Evolutionary conservation across 768 basidiomycete genomes (phyloP).

Genomic region (Tulasnella sp.): DNA sequence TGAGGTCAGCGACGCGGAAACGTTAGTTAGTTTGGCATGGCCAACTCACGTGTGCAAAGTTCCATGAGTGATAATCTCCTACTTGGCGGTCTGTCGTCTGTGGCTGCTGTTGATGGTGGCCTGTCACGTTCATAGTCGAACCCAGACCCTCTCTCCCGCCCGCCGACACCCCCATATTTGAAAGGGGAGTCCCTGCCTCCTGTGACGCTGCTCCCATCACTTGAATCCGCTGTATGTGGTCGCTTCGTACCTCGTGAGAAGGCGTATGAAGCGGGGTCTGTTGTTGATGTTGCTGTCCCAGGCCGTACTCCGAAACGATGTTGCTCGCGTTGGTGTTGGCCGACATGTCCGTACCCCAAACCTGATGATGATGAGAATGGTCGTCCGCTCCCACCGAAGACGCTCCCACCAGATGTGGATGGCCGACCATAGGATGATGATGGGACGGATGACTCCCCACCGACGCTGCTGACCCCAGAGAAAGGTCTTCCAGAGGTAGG

Average conservation of each 20-base stretch:
- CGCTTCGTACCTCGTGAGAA: slow-evolving; percentile 15
- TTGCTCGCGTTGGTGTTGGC: no score
- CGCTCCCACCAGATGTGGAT: slow-evolving; percentile 8
- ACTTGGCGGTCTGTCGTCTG: slow-evolving; percentile 11
- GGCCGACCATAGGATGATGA: slow-evolving; percentile 7
- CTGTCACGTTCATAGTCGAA: background rate
- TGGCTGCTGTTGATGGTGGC: slow-evolving; percentile 1
- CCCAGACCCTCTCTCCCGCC: slow-evolving; percentile 6
- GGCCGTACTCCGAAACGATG: background rate
- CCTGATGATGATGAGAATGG: slow-evolving; percentile 8
- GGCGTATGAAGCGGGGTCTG: slow-evolving; percentile 16
- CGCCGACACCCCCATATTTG: background rate
- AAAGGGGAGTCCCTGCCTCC: slow-evolving; percentile 2
- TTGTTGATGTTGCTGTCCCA: slow-evolving; percentile 12
- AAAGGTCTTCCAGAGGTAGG: slow-evolving; percentile 15
- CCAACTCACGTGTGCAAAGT: slow-evolving; percentile 14
- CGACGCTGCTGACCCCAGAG: slow-evolving; percentile 15
- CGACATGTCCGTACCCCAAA: background rate
- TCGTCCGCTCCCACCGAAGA: slow-evolving; percentile 5
- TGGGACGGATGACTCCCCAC: slow-evolving; percentile 5
- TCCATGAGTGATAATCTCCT: slow-evolving; percentile 16
- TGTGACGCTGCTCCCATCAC: slow-evolving; percentile 10
- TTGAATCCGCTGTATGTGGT: slow-evolving; percentile 16
- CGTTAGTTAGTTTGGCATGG: background rate
- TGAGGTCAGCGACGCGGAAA: background rate